phyloP scores from a whole-genome alignment of 306 rosid genomes.

The Parietaria judaica region DNA sequence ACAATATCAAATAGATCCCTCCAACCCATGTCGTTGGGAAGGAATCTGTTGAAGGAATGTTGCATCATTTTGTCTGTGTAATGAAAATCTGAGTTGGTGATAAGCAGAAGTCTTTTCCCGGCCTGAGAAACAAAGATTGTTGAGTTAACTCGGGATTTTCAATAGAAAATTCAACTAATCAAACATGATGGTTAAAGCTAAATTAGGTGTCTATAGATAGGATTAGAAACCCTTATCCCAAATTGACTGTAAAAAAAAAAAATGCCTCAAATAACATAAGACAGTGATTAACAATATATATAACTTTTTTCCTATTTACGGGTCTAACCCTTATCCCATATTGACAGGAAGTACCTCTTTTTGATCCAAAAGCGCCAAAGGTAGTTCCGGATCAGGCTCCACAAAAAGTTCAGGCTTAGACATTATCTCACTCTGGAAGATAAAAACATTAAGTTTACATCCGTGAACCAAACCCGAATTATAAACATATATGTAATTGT shows the following conservation, averaged over 20 bases:
- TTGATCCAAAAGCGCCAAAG: slow-evolving; percentile 89
- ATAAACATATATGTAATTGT: not conserved
- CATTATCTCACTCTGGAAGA: slow-evolving; percentile 89
- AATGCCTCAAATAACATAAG: too few relatives aligned
- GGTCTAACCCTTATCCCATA: too few relatives aligned
- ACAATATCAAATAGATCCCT: slow-evolving; percentile 92
- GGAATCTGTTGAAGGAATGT: slow-evolving; percentile 89
- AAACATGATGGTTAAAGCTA: too few relatives aligned
- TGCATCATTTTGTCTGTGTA: slow-evolving; percentile 96
- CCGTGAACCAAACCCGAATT: slow-evolving; percentile 11
- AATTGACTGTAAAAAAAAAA: too few relatives aligned
- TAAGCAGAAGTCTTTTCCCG: slow-evolving; percentile 88
- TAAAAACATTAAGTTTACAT: slow-evolving; percentile 21
- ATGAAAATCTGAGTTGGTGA: slow-evolving; percentile 90
- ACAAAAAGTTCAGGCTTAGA: slow-evolving; percentile 94
- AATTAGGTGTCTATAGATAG: too few relatives aligned
- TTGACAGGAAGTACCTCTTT: slow-evolving; percentile 54
- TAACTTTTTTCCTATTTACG: too few relatives aligned
- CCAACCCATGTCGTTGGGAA: slow-evolving; percentile 96
- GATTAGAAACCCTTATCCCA: too few relatives aligned
- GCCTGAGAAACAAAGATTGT: slow-evolving; percentile 51
- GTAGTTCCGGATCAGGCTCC: slow-evolving; percentile 88
- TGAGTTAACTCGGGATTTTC: slow-evolving; percentile 11
- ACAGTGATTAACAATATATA: too few relatives aligned
- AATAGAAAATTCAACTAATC: not conserved